A percentile compares a stretch with the other conserved stretches of the same genome.
Conservation (phyloP, 305 asterid genomes). For the Stenogyne calaminthoides region DNA sequence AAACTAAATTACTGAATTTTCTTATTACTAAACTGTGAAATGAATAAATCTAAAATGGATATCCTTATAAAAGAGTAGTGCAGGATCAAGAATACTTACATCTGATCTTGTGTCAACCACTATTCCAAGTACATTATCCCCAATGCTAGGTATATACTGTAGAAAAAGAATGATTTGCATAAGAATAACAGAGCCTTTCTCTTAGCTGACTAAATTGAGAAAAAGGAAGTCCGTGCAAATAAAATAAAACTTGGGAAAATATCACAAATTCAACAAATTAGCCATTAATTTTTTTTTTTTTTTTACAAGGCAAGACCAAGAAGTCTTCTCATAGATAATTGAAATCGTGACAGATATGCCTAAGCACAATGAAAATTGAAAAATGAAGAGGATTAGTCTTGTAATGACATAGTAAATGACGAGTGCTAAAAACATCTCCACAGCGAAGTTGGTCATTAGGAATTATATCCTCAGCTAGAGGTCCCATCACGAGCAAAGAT, state of each 20-base stretch:
- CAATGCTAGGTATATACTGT: slow-evolving; percentile 80
- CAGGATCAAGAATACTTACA: slow-evolving; percentile 58
- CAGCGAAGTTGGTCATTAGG: not conserved
- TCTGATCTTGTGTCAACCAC: slow-evolving; percentile 84
- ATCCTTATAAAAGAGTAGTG: slow-evolving; percentile 5
- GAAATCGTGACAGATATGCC: not conserved
- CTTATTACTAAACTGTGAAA: not conserved
- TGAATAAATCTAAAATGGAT: not conserved
- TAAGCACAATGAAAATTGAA: slow-evolving; percentile 2
- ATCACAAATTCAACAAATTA: not conserved
- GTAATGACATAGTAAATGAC: not conserved
- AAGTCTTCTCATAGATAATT: not conserved
- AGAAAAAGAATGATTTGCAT: slow-evolving; percentile 22
- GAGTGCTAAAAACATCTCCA: not conserved
- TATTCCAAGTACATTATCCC: slow-evolving; percentile 90
- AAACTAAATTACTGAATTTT: not conserved
- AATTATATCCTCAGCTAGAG: not conserved
- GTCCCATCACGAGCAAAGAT: not conserved
- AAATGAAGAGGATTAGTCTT: not conserved
- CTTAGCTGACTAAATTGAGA: slow-evolving; percentile 19
- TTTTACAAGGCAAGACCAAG: not conserved
- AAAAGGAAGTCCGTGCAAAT: not conserved
- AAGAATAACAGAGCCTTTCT: slow-evolving; percentile 18
- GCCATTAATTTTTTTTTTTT: not conserved
- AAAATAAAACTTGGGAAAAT: slow-evolving; percentile 1